phyloP scores from a whole-genome alignment of 345 rosid species.

The Brassica nigra region DNA sequence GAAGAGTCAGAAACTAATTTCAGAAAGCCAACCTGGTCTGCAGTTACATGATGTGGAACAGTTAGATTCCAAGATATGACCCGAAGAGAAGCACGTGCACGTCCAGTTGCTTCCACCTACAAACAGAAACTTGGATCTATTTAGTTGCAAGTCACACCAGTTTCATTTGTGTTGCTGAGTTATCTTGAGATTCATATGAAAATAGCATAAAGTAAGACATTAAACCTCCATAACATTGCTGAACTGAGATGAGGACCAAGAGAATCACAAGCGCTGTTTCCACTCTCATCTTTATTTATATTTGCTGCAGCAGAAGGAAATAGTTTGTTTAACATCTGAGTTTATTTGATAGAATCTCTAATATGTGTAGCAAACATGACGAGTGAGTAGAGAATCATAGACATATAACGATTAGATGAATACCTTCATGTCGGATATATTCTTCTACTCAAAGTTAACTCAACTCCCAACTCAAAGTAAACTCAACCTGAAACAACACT shows the following conservation, averaged over 20 bases:
- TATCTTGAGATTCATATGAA: background rate
- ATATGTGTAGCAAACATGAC: background rate
- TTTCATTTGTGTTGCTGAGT: background rate
- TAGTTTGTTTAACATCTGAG: background rate
- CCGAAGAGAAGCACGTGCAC: slow-evolving; percentile 60
- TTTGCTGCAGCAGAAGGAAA: slow-evolving; percentile 14
- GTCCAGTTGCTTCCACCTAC: slow-evolving; percentile 61
- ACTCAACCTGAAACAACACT: slow-evolving; percentile 25
- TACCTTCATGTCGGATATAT: slow-evolving; percentile 25
- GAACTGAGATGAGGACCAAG: slow-evolving; percentile 53
- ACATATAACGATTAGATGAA: slow-evolving; percentile 4
- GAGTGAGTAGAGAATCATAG: background rate
- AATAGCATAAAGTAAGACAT: slow-evolving; percentile 36
- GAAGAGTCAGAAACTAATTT: background rate
- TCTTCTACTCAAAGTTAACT: background rate
- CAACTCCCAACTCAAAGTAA: background rate
- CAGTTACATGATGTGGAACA: slow-evolving; percentile 88
- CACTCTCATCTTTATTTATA: slow-evolving; percentile 60
- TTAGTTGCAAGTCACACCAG: background rate
- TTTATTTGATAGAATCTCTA: background rate
- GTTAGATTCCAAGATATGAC: slow-evolving; percentile 51
- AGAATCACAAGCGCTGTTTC: slow-evolving; percentile 49
- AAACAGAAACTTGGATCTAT: slow-evolving; percentile 44
- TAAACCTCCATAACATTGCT: slow-evolving; percentile 68
- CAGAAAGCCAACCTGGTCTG: slow-evolving; percentile 57